phyloP scores from a whole-genome alignment of 2,329 filamentous ascomycete species.

The Pseudogymnoascus sp. region DNA sequence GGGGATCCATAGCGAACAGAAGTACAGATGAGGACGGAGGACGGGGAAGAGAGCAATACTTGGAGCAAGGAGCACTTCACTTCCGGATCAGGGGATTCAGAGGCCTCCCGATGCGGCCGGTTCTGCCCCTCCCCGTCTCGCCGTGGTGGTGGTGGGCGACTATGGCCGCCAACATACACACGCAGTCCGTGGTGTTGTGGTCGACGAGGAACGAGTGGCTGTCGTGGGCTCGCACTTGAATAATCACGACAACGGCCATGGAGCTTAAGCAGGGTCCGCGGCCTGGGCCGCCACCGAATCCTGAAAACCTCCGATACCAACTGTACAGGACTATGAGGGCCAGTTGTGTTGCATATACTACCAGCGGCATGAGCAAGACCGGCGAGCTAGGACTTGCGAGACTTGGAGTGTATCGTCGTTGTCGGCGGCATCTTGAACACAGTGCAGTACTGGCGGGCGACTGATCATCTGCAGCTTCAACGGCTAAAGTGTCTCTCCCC shows the following conservation, averaged over 20 bases:
- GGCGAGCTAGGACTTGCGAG: background rate
- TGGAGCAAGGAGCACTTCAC: constrained; percentile 1
- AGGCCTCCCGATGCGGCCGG: constrained; percentile 1
- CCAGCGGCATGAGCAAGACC: background rate
- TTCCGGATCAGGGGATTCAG: constrained; percentile 6
- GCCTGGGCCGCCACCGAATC: background rate
- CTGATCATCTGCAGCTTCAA: constrained; percentile 3
- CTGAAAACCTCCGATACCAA: background rate
- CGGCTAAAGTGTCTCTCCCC: background rate
- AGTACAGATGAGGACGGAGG: background rate
- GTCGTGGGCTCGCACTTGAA: background rate
- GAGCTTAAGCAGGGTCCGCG: background rate
- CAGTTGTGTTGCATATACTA: constrained; percentile 1
- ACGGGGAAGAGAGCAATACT: background rate
- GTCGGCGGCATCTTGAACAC: background rate
- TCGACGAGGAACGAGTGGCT: background rate
- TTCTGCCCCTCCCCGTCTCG: background rate
- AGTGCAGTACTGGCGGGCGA: background rate
- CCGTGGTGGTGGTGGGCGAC: background rate
- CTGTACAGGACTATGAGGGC: background rate
- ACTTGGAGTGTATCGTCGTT: background rate
- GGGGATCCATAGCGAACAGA: background rate
- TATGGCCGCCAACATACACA: background rate
- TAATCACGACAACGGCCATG: background rate
- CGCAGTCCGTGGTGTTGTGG: background rate